Evolutionary conservation across 495 filamentous ascomycete species (phyloP), one percentile per base, ranked within the genome.

Genomic region (Rhypophila decipiens): DNA sequence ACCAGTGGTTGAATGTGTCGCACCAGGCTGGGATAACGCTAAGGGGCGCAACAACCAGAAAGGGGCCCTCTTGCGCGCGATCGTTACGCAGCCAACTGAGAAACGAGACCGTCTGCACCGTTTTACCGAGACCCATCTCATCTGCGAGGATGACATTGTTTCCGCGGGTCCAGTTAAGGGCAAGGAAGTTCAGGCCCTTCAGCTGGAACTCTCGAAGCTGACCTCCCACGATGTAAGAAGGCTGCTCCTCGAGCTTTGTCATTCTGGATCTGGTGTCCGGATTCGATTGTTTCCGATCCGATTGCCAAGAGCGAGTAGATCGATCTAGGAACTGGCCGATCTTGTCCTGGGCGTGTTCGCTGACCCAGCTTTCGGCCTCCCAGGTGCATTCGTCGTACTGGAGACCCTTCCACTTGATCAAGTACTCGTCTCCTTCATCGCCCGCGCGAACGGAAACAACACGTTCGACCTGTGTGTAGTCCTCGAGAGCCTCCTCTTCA

Each of bases 61-160:
- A 97, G 0, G 93, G 93, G 0, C 93, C 93, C 67, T 97, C 83
- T 58, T 97, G 94, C 39, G 74, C 74, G 46, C 91, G 75, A 36
- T 88, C 84, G 69, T 96, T 90, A n/a, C 90, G 85, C 50, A 99
- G 76, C 90, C 94, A 97, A 61, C 91, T 96, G 72, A 96, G 84
- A 64, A 97, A 97, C 0, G 93, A 76, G 18, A 99, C 90, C 1
- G 91, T 96, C 66, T 99, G 93, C 2, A 99, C 91, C 1, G 93
- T 99, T 71, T 99, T 99, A 20, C 93, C 93, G 22, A 99, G 74
- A 46, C 93, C 93, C 93, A 99, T 99, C 61, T 99, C 93, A 55
- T 99, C 93, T 11, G 93, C 93, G 12, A 99, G 75, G 43, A 99
- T 95, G 52, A 96, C 90, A 57, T 96, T 97, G 55, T 88, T 87